Percentiles rank a stretch among this genome's conserved stretches.
phyloP scores from a whole-genome alignment of 768 basidiomycete genomes.

The Cytidiella melzeri region DNA sequence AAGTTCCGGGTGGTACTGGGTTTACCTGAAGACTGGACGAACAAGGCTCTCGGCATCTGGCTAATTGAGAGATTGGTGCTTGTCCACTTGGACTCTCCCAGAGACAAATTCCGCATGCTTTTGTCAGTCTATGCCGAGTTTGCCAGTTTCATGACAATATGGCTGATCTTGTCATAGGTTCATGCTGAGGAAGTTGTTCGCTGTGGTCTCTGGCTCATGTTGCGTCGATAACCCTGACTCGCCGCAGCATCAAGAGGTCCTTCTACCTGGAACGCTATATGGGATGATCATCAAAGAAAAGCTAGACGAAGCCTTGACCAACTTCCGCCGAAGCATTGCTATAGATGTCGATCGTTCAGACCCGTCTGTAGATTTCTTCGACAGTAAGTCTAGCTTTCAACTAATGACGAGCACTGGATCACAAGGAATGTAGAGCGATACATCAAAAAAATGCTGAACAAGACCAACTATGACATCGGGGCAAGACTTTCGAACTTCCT shows the following conservation, averaged over 20 bases:
- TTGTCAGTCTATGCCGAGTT: constrained; percentile 63
- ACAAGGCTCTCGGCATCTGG: constrained; percentile 74
- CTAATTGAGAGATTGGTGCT: constrained; percentile 81
- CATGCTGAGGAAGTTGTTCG: constrained; percentile 95
- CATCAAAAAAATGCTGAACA: constrained; percentile 64
- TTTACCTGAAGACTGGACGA: constrained; percentile 90
- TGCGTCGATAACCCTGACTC: constrained; percentile 97
- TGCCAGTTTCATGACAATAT: neutral
- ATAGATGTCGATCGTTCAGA: constrained; percentile 73
- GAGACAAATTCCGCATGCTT: constrained; percentile 94
- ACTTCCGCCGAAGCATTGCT: constrained; percentile 61
- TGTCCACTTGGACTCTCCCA: constrained; percentile 79
- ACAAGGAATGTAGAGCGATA: constrained; percentile 84
- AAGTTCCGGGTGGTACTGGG: constrained; percentile 92
- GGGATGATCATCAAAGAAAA: constrained; percentile 98
- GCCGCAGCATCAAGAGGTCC: constrained; percentile 95
- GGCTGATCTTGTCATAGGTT: constrained; percentile 57
- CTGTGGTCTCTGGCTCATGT: constrained; percentile 83
- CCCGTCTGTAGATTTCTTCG: constrained; percentile 76
- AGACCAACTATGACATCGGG: constrained; percentile 90
- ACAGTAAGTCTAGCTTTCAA: constrained; percentile 48
- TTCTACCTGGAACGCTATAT: constrained; percentile 88
- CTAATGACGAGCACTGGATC: too few species aligned
- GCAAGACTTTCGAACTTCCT: constrained; percentile 88
- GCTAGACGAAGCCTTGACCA: constrained; percentile 81